A percentile compares a stretch with the other conserved stretches of the same genome.
phyloP scores from a whole-genome alignment of 164 flowering plant genomes.

The Hamamelis virginiana region DNA sequence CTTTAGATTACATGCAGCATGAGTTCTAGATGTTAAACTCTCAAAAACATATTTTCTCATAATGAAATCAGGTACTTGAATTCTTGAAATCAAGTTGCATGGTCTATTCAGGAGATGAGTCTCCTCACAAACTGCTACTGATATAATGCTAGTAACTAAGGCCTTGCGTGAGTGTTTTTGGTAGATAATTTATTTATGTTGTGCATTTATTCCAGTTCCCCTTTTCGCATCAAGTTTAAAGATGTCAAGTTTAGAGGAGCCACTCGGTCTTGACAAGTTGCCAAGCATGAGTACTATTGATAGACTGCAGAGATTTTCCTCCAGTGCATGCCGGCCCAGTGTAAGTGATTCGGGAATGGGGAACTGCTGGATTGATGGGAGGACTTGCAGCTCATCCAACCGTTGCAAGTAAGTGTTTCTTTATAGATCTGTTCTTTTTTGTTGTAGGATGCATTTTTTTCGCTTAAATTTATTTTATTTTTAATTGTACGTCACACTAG shows the following conservation, averaged over 20 bases:
- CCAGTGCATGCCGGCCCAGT: constrained; percentile 67
- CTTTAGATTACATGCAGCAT: too few species aligned
- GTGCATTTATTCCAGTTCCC: constrained; percentile 25
- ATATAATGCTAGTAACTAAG: constrained; percentile 6
- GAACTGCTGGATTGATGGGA: constrained; percentile 71
- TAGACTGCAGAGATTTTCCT: constrained; percentile 60
- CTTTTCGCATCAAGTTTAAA: constrained; percentile 25
- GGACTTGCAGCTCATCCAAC: constrained; percentile 80
- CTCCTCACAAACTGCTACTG: too few species aligned
- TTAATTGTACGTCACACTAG: too few species aligned
- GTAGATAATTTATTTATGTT: constrained; percentile 23
- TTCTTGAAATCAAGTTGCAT: background rate
- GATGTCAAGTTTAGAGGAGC: constrained; percentile 96
- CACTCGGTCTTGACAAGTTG: constrained; percentile 69
- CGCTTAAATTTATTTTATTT: background rate
- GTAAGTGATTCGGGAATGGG: constrained; percentile 68
- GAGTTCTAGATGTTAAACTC: too few species aligned
- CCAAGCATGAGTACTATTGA: constrained; percentile 67
- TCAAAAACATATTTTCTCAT: background rate
- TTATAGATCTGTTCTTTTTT: background rate
- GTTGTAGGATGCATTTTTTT: background rate
- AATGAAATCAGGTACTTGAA: background rate
- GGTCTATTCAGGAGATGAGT: background rate
- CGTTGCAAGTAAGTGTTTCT: constrained; percentile 58
- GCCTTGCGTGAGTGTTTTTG: constrained; percentile 19